Conservation (phyloP, 257 asterid species). For the Solanum phureja region DNA sequence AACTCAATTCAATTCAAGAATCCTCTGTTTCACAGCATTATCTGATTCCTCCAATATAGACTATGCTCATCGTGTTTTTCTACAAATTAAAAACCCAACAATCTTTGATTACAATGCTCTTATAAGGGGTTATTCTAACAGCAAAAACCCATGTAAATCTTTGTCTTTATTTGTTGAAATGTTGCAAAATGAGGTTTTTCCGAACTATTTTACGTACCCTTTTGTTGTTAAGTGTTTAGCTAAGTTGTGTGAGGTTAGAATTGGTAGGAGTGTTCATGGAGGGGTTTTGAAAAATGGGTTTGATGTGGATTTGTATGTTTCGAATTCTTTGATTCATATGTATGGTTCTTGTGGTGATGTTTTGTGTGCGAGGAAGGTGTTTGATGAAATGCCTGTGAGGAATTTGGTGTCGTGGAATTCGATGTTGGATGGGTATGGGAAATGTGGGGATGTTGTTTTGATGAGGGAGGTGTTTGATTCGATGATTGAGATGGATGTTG, state of each 20-base stretch:
- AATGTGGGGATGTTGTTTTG: slow-evolving; percentile 40
- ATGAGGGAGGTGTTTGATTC: slow-evolving; percentile 51
- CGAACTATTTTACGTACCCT: slow-evolving; percentile 59
- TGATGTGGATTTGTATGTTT: slow-evolving; percentile 30
- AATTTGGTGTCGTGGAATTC: slow-evolving; percentile 73
- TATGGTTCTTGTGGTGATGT: slow-evolving; percentile 41
- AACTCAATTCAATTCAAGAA: slow-evolving; percentile 29
- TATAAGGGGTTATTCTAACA: slow-evolving; percentile 44
- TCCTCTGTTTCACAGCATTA: slow-evolving; percentile 35
- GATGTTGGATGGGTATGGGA: slow-evolving; percentile 61
- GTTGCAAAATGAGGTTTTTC: slow-evolving; percentile 27
- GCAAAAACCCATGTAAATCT: slow-evolving; percentile 34
- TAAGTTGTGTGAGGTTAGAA: slow-evolving; percentile 22
- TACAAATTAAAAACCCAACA: slow-evolving; percentile 31
- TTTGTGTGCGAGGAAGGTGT: slow-evolving; percentile 37
- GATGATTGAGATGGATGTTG: slow-evolving; percentile 57
- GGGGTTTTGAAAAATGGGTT: slow-evolving; percentile 31
- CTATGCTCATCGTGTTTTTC: slow-evolving; percentile 43
- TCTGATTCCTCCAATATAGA: slow-evolving; percentile 12
- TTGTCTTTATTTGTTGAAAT: slow-evolving; percentile 24
- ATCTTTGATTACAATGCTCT: slow-evolving; percentile 42
- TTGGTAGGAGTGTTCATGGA: slow-evolving; percentile 42
- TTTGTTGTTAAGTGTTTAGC: slow-evolving; percentile 57
- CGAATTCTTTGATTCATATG: slow-evolving; percentile 68
- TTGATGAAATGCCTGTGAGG: slow-evolving; percentile 47